Conservation (phyloP, 2,329 filamentous ascomycete species). For the Hysterium pulicare region DNA sequence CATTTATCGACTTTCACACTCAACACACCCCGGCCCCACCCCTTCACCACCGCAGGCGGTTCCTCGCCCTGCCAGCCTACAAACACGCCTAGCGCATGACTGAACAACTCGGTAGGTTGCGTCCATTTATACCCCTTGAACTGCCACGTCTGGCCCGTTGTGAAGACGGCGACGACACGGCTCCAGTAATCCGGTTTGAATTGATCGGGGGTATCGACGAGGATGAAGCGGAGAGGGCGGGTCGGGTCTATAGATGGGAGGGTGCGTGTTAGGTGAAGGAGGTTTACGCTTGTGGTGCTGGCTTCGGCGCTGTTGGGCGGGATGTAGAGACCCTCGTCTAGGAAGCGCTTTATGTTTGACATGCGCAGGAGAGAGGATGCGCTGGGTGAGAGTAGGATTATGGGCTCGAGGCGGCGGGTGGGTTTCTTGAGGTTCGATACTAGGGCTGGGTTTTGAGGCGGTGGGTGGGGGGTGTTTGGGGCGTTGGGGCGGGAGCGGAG, state of each 20-base stretch:
- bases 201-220: conserved; percentile 87
- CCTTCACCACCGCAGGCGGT: conserved; percentile 70
- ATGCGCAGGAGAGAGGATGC: conserved; percentile 92
- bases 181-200: conserved; percentile 99
- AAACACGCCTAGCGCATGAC: conserved; percentile 80
- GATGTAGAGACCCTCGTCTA: conserved; percentile 77
- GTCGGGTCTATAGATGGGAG: conserved; percentile 67
- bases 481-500: conserved; percentile 54
- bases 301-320: conserved; percentile 65
- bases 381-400: conserved; percentile 94
- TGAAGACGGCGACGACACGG: conserved; percentile 92
- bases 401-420: conserved; percentile 64
- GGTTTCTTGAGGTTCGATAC: conserved; percentile 43
- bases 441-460: conserved; percentile 29
- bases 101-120: conserved; percentile 82
- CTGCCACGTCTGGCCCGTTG: conserved; percentile 96
- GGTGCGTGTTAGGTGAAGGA: conserved; percentile 78
- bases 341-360: conserved; percentile 92
- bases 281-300: conserved; percentile 64
- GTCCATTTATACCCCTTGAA: conserved; percentile 99
- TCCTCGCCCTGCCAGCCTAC: conserved; percentile 88
- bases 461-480: conserved; percentile 33
- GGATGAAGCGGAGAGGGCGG: conserved; percentile 83
- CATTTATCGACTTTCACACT: conserved; percentile 81
- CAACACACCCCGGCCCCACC: conserved; percentile 82